Evolutionary conservation across 1,284 basidiomycete genomes (phyloP).

Genomic region (Boletellus dicymbophilus): DNA sequence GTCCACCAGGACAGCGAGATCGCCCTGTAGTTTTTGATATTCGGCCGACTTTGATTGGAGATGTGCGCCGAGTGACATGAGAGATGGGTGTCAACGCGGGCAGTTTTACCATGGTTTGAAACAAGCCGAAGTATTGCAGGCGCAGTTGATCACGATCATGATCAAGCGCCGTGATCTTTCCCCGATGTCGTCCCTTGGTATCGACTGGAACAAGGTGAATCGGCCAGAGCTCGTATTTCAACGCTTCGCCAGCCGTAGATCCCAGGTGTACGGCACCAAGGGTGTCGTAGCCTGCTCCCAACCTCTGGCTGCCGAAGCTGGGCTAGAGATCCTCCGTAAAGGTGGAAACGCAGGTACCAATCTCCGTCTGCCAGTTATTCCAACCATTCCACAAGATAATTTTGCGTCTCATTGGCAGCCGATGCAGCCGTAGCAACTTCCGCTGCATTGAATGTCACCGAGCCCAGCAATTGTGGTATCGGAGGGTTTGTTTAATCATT

Average conservation of each 20-base stretch:
- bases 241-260: slow-evolving; percentile 69
- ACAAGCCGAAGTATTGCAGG: too few species aligned
- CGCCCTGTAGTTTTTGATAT: slow-evolving; percentile 79
- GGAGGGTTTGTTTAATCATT: slow-evolving; percentile 58
- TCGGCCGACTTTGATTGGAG: slow-evolving; percentile 70
- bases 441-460: slow-evolving; percentile 87
- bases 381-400: too few species aligned
- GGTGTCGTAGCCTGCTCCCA: slow-evolving; percentile 90
- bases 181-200: slow-evolving; percentile 43
- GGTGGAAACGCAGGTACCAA: slow-evolving; percentile 87
- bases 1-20: slow-evolving; percentile 74
- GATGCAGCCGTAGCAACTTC: slow-evolving; percentile 82
- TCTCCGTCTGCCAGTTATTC: background rate
- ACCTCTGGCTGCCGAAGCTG: slow-evolving; percentile 87
- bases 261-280: slow-evolving; percentile 83
- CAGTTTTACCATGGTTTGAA: too few species aligned
- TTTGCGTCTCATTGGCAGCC: too few species aligned
- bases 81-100: too few species aligned
- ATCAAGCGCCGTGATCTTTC: too few species aligned
- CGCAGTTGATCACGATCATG: too few species aligned
- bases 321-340: slow-evolving; percentile 84
- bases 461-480: slow-evolving; percentile 81
- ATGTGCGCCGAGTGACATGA: slow-evolving; percentile 50
- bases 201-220: slow-evolving; percentile 72
- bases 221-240: slow-evolving; percentile 59